Percentiles rank a stretch among this genome's conserved stretches.
Conservation (phyloP, 306 rosid genomes). For the Vicia faba region DNA sequence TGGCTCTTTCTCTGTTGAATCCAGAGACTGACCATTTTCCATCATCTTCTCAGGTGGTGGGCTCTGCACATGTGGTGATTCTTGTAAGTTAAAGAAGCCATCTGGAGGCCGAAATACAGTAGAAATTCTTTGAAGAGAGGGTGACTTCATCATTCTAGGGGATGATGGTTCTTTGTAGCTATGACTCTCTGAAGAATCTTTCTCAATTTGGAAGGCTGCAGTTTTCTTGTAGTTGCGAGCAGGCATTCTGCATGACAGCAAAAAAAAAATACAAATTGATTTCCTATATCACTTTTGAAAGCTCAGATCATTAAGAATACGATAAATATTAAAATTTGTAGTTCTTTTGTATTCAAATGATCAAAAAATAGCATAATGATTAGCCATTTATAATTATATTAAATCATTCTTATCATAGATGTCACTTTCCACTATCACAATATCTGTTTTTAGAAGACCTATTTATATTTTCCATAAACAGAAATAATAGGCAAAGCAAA, state of each 20-base stretch:
- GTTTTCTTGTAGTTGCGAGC: conserved; percentile 84
- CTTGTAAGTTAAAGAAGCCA: conserved; percentile 68
- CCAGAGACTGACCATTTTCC: conserved; percentile 83
- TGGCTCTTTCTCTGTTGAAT: conserved; percentile 78
- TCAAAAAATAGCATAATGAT: conserved; percentile 10
- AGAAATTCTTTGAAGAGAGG: conserved; percentile 89
- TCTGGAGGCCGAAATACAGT: conserved; percentile 66
- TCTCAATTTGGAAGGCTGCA: conserved; percentile 91
- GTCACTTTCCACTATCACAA: conserved; percentile 12
- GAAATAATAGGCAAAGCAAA: conserved; percentile 19
- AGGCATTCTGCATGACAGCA: conserved; percentile 76
- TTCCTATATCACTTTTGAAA: conserved; percentile 22
- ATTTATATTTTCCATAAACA: conserved; percentile 24
- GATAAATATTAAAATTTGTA: conserved; percentile 18
- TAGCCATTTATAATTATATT: conserved; percentile 25
- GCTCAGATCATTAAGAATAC: conserved; percentile 5
- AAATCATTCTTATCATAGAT: conserved; percentile 18
- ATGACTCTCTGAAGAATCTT: conserved; percentile 87
- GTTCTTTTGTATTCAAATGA: neutral
- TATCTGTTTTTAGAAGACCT: conserved; percentile 3
- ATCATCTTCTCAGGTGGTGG: conserved; percentile 87
- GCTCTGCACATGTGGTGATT: conserved; percentile 77
- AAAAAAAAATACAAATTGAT: conserved; percentile 24
- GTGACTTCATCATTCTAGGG: conserved; percentile 91
- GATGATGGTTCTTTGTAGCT: conserved; percentile 93